These are phyloP conservation scores for Oryza meridionalis DNA, from an alignment of 176 grass and related monocot species.

Conservation along the genomic window DNA sequence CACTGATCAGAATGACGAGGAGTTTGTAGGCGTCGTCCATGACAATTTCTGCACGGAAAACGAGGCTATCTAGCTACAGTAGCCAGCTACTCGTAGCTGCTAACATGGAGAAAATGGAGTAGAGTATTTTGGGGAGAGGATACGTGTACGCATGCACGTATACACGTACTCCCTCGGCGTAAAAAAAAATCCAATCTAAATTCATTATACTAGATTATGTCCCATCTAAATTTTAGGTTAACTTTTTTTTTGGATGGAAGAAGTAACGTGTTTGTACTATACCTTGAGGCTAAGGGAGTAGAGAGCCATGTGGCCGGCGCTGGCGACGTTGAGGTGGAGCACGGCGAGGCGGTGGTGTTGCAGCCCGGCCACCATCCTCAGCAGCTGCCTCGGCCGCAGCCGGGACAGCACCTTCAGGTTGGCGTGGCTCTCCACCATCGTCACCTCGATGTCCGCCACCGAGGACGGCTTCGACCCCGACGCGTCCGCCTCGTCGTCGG, in stretches of 20 bases:
- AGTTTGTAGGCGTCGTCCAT: constrained; percentile 21
- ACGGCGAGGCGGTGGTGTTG: constrained; percentile 59
- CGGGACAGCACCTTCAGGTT: constrained; percentile 62
- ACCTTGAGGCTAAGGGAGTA: constrained; percentile 88
- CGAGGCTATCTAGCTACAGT: neutral
- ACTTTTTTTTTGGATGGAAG: too few relatives aligned
- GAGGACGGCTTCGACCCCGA: constrained; percentile 45
- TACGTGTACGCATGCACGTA: neutral
- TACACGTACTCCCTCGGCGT: neutral
- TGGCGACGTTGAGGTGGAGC: constrained; percentile 74
- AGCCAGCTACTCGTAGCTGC: neutral
- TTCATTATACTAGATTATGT: too few relatives aligned
- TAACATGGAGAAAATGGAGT: neutral
- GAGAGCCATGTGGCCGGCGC: constrained; percentile 45
- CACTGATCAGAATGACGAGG: neutral
- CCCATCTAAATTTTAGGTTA: too few relatives aligned
- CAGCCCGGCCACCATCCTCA: constrained; percentile 54
- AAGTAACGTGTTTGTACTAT: neutral
- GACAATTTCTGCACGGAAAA: constrained; percentile 33
- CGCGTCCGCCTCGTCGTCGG: constrained; percentile 21
- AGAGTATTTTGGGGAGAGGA: constrained; percentile 13
- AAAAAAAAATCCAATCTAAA: too few relatives aligned
- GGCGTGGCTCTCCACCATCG: constrained; percentile 77
- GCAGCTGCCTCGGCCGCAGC: constrained; percentile 60
- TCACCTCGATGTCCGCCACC: constrained; percentile 76